Percentiles rank a stretch among this genome's conserved stretches.
phyloP scores from a whole-genome alignment of 768 basidiomycete genomes.

The Crassisporium funariophilum region DNA sequence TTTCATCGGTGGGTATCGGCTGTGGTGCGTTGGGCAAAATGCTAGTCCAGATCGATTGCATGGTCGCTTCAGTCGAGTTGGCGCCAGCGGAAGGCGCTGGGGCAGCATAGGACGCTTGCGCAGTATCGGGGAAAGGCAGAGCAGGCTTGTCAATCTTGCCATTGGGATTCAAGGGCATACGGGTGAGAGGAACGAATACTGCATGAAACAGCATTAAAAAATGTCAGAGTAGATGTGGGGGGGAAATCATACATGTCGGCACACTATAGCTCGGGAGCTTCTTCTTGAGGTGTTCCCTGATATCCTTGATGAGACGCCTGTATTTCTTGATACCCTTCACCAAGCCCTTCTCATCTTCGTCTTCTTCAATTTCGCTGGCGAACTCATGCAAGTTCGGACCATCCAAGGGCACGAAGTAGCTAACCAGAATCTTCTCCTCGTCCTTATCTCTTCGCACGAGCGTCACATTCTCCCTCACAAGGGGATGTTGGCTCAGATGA shows the following conservation, averaged over 20 bases:
- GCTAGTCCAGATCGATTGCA: constrained; percentile 82
- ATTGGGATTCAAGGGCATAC: constrained; percentile 98
- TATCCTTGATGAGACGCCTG: constrained; percentile 86
- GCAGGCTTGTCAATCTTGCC: constrained; percentile 99
- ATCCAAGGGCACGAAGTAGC: constrained; percentile 92
- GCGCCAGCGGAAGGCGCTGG: constrained; percentile 40
- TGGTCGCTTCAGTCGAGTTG: constrained; percentile 73
- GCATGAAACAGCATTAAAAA: constrained; percentile 10
- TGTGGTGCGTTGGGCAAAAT: constrained; percentile 80
- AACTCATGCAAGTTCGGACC: constrained; percentile 66
- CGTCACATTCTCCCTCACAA: constrained; percentile 97
- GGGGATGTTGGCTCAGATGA: constrained; percentile 88
- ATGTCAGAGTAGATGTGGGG: constrained; percentile 2
- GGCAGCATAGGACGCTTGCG: constrained; percentile 55
- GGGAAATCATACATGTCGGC: constrained; percentile 69
- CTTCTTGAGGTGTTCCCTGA: constrained; percentile 94
- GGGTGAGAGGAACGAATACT: constrained; percentile 93
- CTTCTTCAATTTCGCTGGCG: constrained; percentile 66
- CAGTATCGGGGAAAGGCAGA: constrained; percentile 97
- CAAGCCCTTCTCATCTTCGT: constrained; percentile 59
- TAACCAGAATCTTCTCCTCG: constrained; percentile 97
- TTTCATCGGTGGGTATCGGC: constrained; percentile 85
- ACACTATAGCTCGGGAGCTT: constrained; percentile 95
- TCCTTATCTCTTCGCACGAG: constrained; percentile 96
- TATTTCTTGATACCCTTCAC: constrained; percentile 83